These are phyloP conservation scores for Arachnomyces sp. DNA, from an alignment of 2,329 filamentous ascomycete genomes.

Conservation along the genomic window DNA sequence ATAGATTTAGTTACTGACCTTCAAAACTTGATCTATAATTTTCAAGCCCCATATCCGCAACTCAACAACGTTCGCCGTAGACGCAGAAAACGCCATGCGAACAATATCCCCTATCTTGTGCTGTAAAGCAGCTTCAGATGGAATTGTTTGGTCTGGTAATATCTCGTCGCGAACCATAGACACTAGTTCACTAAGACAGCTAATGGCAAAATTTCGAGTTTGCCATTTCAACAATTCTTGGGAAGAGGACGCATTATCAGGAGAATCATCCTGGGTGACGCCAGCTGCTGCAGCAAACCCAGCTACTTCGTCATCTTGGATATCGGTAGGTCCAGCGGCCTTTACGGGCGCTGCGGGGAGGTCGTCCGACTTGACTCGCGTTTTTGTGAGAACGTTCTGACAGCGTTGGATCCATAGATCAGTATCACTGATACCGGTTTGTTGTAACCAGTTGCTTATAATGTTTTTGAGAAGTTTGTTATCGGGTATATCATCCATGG, in stretches of 20 bases:
- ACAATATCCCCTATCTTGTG: constrained; percentile 84
- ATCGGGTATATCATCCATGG: constrained; percentile 67
- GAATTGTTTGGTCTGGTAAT: constrained; percentile 67
- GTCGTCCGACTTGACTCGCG: constrained; percentile 58
- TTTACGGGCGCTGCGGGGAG: constrained; percentile 19
- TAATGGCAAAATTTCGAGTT: constrained; percentile 87
- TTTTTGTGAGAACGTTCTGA: constrained; percentile 84
- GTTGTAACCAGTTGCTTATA: constrained; percentile 85
- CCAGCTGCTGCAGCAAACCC: constrained; percentile 77
- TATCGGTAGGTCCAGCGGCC: constrained; percentile 54
- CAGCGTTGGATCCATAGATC: constrained; percentile 81
- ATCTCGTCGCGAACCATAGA: constrained; percentile 70
- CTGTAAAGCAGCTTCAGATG: constrained; percentile 71
- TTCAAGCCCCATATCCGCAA: constrained; percentile 84
- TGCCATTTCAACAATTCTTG: constrained; percentile 94
- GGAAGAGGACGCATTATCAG: constrained; percentile 47
- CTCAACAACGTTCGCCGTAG: constrained; percentile 84
- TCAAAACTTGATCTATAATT: constrained; percentile 87
- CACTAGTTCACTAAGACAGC: constrained; percentile 77
- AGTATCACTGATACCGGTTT: constrained; percentile 75
- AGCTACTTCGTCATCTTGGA: constrained; percentile 93
- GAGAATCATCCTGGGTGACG: constrained; percentile 50
- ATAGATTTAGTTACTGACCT: constrained; percentile 34
- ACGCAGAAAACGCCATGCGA: constrained; percentile 93
- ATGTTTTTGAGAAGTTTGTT: constrained; percentile 80